phyloP scores from a whole-genome alignment of 495 filamentous ascomycete species.

The Patellaria atrata region DNA sequence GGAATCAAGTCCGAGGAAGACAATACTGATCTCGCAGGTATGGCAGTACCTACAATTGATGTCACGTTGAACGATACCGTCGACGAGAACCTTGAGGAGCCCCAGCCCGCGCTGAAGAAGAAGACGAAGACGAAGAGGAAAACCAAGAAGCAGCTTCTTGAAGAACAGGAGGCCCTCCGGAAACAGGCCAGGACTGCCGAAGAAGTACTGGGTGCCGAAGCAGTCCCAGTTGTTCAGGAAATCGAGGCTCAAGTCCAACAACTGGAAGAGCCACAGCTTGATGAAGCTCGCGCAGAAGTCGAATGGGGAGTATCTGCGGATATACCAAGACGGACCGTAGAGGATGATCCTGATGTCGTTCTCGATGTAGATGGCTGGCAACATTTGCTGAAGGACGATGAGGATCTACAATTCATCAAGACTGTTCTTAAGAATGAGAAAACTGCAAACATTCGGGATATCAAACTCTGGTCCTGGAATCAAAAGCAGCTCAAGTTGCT shows the following conservation, averaged over 20 bases:
- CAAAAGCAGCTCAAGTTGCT: constrained; percentile 80
- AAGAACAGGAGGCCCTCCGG: constrained; percentile 49
- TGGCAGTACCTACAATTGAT: constrained; percentile 11
- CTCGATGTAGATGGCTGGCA: constrained; percentile 71
- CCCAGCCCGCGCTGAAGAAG: constrained; percentile 27
- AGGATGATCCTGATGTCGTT: constrained; percentile 50
- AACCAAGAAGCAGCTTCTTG: constrained; percentile 58
- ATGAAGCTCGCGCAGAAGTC: constrained; percentile 32
- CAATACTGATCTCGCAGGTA: constrained; percentile 9
- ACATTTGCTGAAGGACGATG: constrained; percentile 61
- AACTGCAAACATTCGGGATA: constrained; percentile 44
- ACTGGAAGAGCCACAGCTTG: constrained; percentile 22
- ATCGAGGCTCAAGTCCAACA: constrained; percentile 15
- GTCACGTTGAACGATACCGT: constrained; percentile 27
- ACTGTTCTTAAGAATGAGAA: constrained; percentile 34
- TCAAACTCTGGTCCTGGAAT: constrained; percentile 73
- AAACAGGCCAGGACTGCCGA: constrained; percentile 15
- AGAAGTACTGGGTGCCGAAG: constrained; percentile 31
- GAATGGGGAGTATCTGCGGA: constrained; percentile 47
- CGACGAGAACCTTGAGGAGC: constrained; percentile 30
- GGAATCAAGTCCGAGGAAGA: constrained; percentile 7
- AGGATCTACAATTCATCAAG: constrained; percentile 50
- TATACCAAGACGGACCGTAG: constrained; percentile 47
- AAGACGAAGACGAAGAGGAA: constrained; percentile 44
- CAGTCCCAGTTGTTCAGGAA: constrained; percentile 27